Conservation (phyloP, 805 yeast genomes). For the Candida railenensis region DNA sequence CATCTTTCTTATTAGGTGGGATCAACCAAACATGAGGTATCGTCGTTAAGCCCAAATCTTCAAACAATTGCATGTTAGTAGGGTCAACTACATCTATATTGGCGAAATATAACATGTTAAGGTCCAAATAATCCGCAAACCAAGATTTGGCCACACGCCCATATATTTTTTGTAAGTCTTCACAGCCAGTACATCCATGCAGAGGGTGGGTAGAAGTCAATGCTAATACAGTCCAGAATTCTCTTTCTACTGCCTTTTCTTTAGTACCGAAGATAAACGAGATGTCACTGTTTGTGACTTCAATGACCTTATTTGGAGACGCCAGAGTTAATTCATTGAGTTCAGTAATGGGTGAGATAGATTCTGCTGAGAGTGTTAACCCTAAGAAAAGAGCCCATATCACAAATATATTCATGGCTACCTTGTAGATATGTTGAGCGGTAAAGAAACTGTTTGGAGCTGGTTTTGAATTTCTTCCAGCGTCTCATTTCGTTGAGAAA, state of each 20-base stretch:
- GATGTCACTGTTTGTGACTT: conserved; percentile 41
- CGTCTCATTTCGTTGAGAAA: neutral
- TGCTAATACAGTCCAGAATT: conserved; percentile 50
- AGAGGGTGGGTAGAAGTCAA: conserved; percentile 49
- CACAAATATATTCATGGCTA: neutral
- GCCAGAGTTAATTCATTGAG: conserved; percentile 3
- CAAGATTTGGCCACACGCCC: conserved; percentile 44
- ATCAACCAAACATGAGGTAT: conserved; percentile 71
- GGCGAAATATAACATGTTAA: conserved; percentile 44
- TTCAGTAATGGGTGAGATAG: neutral
- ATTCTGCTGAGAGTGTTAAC: neutral
- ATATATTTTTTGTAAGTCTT: conserved; percentile 39
- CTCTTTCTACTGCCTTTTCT: conserved; percentile 45
- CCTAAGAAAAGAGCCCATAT: neutral
- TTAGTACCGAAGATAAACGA: conserved; percentile 13
- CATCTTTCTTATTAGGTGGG: conserved; percentile 46
- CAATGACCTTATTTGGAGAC: conserved; percentile 36
- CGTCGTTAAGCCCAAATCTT: conserved; percentile 40
- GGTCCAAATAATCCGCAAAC: conserved; percentile 40
- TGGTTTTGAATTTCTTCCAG: neutral
- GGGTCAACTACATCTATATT: conserved; percentile 48
- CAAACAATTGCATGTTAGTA: conserved; percentile 41
- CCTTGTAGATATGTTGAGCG: neutral
- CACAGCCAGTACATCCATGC: conserved; percentile 50
- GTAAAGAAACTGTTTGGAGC: neutral